Evolutionary conservation across 2,329 filamentous ascomycete genomes (phyloP), one percentile per base, ranked within the genome.

Genomic region (Diplodia corticola): DNA sequence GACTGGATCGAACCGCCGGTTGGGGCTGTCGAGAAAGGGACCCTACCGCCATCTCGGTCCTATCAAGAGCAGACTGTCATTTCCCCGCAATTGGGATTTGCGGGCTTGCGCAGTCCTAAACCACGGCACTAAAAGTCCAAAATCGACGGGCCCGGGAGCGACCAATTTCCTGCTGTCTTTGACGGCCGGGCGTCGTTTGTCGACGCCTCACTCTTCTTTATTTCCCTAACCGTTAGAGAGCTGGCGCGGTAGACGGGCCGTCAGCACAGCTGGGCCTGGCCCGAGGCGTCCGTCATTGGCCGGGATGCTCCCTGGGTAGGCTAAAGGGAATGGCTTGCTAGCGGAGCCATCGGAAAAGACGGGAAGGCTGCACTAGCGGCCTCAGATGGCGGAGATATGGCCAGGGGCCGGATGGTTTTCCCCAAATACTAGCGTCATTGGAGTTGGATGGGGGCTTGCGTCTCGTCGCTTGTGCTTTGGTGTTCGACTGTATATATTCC

Each of bases 281-380:
- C 12, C 30, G 10, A 5, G 37, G 3, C 26, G 30, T 15, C 57
- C 37, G 44, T 26, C 26, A 35, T 61, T 61, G 26, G 40, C 12
- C 44, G 28, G 44, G 35, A n/a, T 22, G 26, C 51, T 22, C 40
- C 57, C n/a, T 60, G 44, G 33, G 44, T 24, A 37, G n/a, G 22
- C 57, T 49, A 61, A n/a, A 20, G 24, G 28, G 30, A 33, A 49
- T 30, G 55, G 35, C 44, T 61, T 33, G 49, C 57, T 49, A 49
- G 26, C 57, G 57, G 57, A 22, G 48, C 57, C 28, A 61, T 61
- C 57, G 57, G 57, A 61, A 49, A 49, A 20, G 40, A 20, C 57
- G 57, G 57, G 57, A 61, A 49, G 57, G 57, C 57, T 61, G 57
- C 57, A n/a, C 57, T 61, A 61, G 57, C 57, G 57, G 57, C 57